A percentile compares a stretch with the other conserved stretches of the same genome.
Conservation (phyloP, 129 eudicot species). For the Oenanthe sinensis region DNA sequence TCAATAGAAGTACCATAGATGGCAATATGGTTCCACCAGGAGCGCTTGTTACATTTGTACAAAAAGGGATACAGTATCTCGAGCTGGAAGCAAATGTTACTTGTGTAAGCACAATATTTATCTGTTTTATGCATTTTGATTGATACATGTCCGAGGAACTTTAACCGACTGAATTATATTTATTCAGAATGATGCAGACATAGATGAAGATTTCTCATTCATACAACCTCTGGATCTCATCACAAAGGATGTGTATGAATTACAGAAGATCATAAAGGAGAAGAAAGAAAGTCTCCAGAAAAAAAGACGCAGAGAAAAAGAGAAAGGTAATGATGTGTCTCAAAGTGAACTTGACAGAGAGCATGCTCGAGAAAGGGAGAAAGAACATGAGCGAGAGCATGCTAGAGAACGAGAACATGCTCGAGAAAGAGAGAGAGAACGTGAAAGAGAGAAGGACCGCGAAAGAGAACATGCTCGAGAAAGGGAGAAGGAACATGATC, state of each 20-base stretch:
- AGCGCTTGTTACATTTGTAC: conserved; percentile 84
- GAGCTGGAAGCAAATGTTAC: conserved; percentile 84
- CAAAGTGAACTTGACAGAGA: conserved; percentile 42
- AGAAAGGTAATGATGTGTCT: conserved; percentile 33
- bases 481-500: conserved; percentile 28
- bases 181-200: conserved; percentile 67
- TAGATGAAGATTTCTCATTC: conserved; percentile 85
- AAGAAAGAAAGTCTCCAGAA: conserved; percentile 44
- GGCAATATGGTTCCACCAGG: conserved; percentile 92
- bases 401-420: conserved; percentile 37
- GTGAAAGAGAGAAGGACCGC: conserved; percentile 30
- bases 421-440: conserved; percentile 33
- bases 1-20: conserved; percentile 65
- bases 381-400: conserved; percentile 28
- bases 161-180: conserved; percentile 22
- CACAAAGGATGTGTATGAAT: conserved; percentile 72
- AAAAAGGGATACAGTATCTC: conserved; percentile 91
- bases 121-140: background rate
- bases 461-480: conserved; percentile 37
- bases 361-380: conserved; percentile 45
- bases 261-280: conserved; percentile 72
- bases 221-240: conserved; percentile 88
- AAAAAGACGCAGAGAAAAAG: conserved; percentile 43
- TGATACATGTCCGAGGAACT: background rate
- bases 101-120: conserved; percentile 39